phyloP scores from a whole-genome alignment of 1,284 basidiomycete genomes.

The Marasmius oreades region DNA sequence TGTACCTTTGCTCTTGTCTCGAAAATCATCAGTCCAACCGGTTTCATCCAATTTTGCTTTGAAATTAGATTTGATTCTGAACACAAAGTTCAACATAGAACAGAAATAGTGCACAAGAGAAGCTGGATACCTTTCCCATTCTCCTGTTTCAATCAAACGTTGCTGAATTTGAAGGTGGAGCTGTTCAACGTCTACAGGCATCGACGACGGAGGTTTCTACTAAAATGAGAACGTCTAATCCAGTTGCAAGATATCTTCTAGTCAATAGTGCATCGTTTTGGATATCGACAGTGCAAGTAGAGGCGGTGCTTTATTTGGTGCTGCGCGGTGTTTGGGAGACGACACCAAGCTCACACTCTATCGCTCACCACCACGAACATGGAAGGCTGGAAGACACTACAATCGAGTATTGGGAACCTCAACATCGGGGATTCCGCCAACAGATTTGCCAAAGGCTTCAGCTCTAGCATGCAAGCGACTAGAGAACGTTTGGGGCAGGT shows the following conservation, averaged over 20 bases:
- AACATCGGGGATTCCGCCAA: conserved; percentile 69
- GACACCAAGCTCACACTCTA: background rate
- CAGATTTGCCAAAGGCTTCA: conserved; percentile 81
- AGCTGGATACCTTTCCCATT: conserved; percentile 4
- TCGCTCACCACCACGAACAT: conserved; percentile 35
- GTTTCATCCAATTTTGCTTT: background rate
- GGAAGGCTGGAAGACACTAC: conserved; percentile 75
- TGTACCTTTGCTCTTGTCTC: conserved; percentile 3
- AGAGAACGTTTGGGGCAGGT: conserved; percentile 88
- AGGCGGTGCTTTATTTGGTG: conserved; percentile 6
- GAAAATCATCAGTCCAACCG: conserved; percentile 4
- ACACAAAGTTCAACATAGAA: background rate
- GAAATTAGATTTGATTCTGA: conserved; percentile 3
- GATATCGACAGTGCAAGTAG: background rate
- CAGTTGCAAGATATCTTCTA: background rate
- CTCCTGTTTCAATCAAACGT: conserved; percentile 3
- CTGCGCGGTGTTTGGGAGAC: background rate
- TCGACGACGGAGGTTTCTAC: background rate
- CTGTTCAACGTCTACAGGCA: conserved; percentile 5
- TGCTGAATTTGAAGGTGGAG: conserved; percentile 4
- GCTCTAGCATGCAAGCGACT: conserved; percentile 86
- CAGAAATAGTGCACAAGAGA: background rate
- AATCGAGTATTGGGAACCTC: conserved; percentile 53
- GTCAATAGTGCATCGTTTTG: background rate
- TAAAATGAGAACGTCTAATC: background rate